phyloP scores from a whole-genome alignment of 495 filamentous ascomycete species.

The Penicillium mononematosum region DNA sequence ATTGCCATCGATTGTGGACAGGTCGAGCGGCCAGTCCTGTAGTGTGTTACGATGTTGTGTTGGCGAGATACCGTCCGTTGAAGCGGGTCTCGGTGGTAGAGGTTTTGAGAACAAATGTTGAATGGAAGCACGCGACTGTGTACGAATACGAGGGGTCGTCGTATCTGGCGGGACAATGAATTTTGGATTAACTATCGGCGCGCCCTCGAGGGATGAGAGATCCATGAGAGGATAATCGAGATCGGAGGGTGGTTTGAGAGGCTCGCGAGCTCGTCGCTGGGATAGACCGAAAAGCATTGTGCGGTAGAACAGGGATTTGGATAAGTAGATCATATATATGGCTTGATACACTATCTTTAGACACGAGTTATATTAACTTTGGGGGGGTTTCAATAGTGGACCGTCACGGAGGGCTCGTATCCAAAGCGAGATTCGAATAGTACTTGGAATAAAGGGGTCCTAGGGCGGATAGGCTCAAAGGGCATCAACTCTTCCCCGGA shows the following conservation, averaged over 20 bases:
- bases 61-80: constrained; percentile 7
- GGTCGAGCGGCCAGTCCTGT: not conserved
- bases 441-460: not conserved
- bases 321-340: not conserved
- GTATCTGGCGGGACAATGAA: constrained; percentile 6
- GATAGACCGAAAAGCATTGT: constrained; percentile 5
- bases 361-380: constrained; percentile 17
- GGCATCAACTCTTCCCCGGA: not conserved
- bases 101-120: constrained; percentile 18
- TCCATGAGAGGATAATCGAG: constrained; percentile 23
- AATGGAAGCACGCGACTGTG: constrained; percentile 15
- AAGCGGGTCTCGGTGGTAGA: constrained; percentile 19
- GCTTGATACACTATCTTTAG: constrained; percentile 12
- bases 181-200: constrained; percentile 28
- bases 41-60: not conserved
- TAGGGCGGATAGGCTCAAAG: not conserved
- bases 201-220: constrained; percentile 43
- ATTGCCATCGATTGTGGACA: not conserved
- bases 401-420: constrained; percentile 21
- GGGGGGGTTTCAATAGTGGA: constrained; percentile 13
- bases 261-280: not conserved
- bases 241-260: not conserved
- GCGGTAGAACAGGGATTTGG: not conserved
- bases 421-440: constrained; percentile 3
- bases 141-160: constrained; percentile 4